These are phyloP conservation scores for Sugiyamaella americana DNA, from an alignment of 805 yeast genomes.

Conservation along the genomic window DNA sequence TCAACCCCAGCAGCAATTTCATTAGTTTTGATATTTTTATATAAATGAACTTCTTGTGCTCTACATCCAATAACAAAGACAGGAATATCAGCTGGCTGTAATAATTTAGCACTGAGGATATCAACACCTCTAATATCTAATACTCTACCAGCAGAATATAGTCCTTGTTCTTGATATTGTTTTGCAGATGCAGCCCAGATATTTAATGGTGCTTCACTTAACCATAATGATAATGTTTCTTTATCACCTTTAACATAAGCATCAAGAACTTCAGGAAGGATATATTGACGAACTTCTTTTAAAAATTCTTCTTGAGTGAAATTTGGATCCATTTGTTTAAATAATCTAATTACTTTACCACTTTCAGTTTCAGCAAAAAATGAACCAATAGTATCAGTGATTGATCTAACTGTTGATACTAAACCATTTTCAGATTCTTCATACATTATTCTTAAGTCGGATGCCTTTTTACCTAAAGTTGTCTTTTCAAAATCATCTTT, in stretches of 20 bases:
- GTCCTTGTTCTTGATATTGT: slow-evolving; percentile 83
- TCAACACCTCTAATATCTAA: slow-evolving; percentile 95
- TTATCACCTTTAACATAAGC: slow-evolving; percentile 93
- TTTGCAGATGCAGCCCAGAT: slow-evolving; percentile 92
- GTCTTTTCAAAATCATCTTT: slow-evolving; percentile 62
- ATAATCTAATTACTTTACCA: slow-evolving; percentile 82
- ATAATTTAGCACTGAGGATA: slow-evolving; percentile 75
- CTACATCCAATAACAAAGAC: slow-evolving; percentile 91
- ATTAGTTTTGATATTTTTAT: slow-evolving; percentile 84
- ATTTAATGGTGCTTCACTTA: slow-evolving; percentile 93
- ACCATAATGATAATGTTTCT: slow-evolving; percentile 76
- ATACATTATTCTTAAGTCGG: slow-evolving; percentile 52
- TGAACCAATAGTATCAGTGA: slow-evolving; percentile 74
- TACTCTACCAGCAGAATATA: slow-evolving; percentile 85
- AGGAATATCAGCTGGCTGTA: slow-evolving; percentile 88
- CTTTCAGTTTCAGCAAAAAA: slow-evolving; percentile 95
- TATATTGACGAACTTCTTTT: slow-evolving; percentile 79
- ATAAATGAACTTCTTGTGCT: slow-evolving; percentile 91
- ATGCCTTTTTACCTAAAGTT: slow-evolving; percentile 58
- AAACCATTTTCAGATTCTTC: slow-evolving; percentile 94
- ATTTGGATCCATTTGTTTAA: slow-evolving; percentile 83
- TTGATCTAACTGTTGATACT: slow-evolving; percentile 70
- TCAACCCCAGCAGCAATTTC: slow-evolving; percentile 95
- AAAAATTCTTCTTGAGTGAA: slow-evolving; percentile 76
- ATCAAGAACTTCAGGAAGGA: slow-evolving; percentile 91